Conservation (phyloP, 371 early-diverging fungal species). For the Apophysomyces ossiformis region DNA sequence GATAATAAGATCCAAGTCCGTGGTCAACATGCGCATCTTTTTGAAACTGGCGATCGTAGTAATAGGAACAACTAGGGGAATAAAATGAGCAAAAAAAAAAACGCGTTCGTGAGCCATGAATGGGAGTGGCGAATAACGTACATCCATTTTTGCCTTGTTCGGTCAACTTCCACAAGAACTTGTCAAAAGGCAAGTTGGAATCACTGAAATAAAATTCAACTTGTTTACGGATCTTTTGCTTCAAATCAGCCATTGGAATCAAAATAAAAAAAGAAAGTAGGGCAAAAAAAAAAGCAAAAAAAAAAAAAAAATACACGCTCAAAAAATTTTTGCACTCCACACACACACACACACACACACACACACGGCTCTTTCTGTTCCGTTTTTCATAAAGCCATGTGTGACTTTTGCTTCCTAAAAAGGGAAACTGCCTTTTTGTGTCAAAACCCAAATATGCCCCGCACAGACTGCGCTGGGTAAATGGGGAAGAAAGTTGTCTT, state of each 20-base stretch:
- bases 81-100: not conserved
- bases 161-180: conserved; percentile 64
- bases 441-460: too few species aligned
- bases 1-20: conserved; percentile 54
- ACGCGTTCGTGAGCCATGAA: not conserved
- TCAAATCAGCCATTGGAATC: conserved; percentile 24
- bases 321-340: not conserved
- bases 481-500: too few species aligned
- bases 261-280: not conserved
- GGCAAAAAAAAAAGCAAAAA: not conserved
- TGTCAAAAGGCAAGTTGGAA: conserved; percentile 75
- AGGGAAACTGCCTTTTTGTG: too few species aligned
- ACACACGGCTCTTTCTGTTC: too few species aligned
- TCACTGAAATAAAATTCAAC: conserved; percentile 85
- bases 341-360: too few species aligned
- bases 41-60: conserved; percentile 68
- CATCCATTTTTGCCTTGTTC: conserved; percentile 59
- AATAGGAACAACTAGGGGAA: conserved; percentile 54
- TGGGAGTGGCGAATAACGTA: conserved; percentile 31
- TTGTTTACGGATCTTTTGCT: conserved; percentile 69
- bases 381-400: too few species aligned
- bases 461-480: too few species aligned
- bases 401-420: too few species aligned
- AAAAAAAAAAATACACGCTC: not conserved
- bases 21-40: conserved; percentile 65